Evolutionary conservation across 768 basidiomycete genomes (phyloP).

Genomic region (Leccinellum rugosiceps): DNA sequence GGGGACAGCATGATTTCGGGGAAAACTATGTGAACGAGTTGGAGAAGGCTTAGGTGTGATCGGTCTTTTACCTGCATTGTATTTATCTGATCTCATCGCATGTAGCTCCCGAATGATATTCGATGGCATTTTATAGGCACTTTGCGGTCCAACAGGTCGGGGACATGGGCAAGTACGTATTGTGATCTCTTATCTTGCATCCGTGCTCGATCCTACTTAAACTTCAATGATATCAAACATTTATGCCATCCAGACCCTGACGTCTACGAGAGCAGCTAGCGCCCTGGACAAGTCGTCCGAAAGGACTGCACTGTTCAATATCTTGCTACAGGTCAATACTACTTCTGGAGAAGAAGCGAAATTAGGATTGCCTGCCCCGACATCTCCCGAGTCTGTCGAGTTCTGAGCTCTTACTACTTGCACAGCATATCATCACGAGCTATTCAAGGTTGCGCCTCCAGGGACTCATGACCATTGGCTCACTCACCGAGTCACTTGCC

Average conservation of each 20-base stretch:
- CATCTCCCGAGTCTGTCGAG: slow-evolving; percentile 29
- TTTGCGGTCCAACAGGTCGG: slow-evolving; percentile 91
- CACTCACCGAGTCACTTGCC: slow-evolving; percentile 66
- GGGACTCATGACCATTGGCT: slow-evolving; percentile 97
- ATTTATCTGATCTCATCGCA: slow-evolving; percentile 8
- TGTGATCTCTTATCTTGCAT: neutral
- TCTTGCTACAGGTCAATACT: slow-evolving; percentile 85
- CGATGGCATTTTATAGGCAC: slow-evolving; percentile 98
- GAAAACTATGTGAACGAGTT: slow-evolving; percentile 98
- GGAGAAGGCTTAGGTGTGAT: slow-evolving; percentile 75
- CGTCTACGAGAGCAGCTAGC: slow-evolving; percentile 76
- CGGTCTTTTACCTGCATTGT: neutral
- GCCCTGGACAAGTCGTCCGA: slow-evolving; percentile 66
- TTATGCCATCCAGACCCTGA: slow-evolving; percentile 81
- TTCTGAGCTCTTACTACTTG: slow-evolving; percentile 63
- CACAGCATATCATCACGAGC: slow-evolving; percentile 59
- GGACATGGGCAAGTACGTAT: slow-evolving; percentile 71
- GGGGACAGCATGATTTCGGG: slow-evolving; percentile 88
- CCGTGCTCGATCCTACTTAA: slow-evolving; percentile 1
- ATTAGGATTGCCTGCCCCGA: slow-evolving; percentile 73
- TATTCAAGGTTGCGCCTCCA: slow-evolving; percentile 77
- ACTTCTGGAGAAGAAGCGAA: slow-evolving; percentile 92
- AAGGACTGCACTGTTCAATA: slow-evolving; percentile 62
- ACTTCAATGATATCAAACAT: slow-evolving; percentile 81
- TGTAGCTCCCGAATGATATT: slow-evolving; percentile 81